Percentiles rank a stretch among this genome's conserved stretches.
Conservation (phyloP, 129 eudicot species). For the Flaveria ramosissima region DNA sequence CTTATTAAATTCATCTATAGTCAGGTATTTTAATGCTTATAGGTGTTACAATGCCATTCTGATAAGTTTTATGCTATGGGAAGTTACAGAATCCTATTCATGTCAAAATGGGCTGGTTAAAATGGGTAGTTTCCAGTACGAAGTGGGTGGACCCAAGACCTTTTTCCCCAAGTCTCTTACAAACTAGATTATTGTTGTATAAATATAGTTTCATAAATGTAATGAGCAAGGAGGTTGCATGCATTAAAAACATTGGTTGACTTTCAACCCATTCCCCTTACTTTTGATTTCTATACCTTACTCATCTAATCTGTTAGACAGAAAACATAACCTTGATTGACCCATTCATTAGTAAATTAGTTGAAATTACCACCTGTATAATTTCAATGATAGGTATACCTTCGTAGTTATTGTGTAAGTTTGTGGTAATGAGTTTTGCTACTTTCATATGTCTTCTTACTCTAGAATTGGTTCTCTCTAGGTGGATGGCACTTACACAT, state of each 20-base stretch:
- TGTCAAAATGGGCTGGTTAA: not conserved
- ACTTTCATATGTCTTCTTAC: conserved; percentile 19
- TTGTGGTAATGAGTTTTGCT: not conserved
- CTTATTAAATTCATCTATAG: conserved; percentile 72
- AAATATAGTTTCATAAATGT: not conserved
- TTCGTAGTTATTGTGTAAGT: not conserved
- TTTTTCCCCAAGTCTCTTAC: not conserved
- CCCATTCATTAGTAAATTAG: not conserved
- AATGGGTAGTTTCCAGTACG: not conserved
- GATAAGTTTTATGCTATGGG: not conserved
- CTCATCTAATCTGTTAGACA: not conserved
- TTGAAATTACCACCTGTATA: not conserved
- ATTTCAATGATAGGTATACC: not conserved
- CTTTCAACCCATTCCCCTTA: not conserved
- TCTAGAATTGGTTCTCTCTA: conserved; percentile 29
- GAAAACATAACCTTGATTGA: not conserved
- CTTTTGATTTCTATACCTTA: not conserved
- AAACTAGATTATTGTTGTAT: not conserved
- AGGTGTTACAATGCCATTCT: not conserved
- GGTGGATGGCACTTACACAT: conserved; percentile 90
- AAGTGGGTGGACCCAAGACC: not conserved
- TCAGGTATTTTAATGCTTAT: conserved; percentile 50
- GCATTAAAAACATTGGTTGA: not conserved
- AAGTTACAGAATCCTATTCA: not conserved
- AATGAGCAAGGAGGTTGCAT: not conserved